These are phyloP conservation scores for Aspergillus carbonarius DNA, from an alignment of 2,329 filamentous ascomycete species.

Conservation along the genomic window DNA sequence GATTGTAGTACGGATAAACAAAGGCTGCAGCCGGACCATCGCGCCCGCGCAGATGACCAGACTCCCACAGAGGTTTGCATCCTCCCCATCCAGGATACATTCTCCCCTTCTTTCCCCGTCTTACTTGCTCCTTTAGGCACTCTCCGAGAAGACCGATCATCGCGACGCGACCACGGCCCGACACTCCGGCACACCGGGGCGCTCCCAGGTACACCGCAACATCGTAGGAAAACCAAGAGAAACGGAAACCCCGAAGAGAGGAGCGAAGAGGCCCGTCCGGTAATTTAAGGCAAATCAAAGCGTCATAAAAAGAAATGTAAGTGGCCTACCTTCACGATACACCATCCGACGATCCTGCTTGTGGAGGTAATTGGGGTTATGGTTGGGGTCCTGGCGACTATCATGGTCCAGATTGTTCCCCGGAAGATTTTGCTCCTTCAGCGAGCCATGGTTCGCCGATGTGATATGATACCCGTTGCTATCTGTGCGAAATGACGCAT, in stretches of 20 bases:
- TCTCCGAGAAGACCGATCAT: background rate
- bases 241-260: constrained; percentile 1
- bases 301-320: constrained; percentile 6
- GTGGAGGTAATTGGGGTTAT: constrained; percentile 10
- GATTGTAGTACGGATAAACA: constrained; percentile 13
- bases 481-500: constrained; percentile 25
- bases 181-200: background rate
- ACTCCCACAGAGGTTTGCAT: background rate
- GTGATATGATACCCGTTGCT: constrained; percentile 22
- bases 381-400: constrained; percentile 5
- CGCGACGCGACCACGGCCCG: background rate
- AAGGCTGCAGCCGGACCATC: background rate
- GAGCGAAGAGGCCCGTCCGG: background rate
- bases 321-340: constrained; percentile 31
- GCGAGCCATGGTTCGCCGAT: constrained; percentile 22
- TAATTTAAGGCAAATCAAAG: background rate
- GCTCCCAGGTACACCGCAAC: background rate
- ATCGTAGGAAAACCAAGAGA: background rate
- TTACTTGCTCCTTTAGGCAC: background rate
- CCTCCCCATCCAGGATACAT: background rate
- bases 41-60: background rate
- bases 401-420: constrained; percentile 11
- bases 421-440: constrained; percentile 20
- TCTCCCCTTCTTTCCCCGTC: background rate
- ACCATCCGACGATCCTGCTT: constrained; percentile 18